Percentiles rank a stretch among this genome's conserved stretches.
These are phyloP conservation scores for Coniella vitis DNA, from an alignment of 2,329 filamentous ascomycete species.

Conservation along the genomic window DNA sequence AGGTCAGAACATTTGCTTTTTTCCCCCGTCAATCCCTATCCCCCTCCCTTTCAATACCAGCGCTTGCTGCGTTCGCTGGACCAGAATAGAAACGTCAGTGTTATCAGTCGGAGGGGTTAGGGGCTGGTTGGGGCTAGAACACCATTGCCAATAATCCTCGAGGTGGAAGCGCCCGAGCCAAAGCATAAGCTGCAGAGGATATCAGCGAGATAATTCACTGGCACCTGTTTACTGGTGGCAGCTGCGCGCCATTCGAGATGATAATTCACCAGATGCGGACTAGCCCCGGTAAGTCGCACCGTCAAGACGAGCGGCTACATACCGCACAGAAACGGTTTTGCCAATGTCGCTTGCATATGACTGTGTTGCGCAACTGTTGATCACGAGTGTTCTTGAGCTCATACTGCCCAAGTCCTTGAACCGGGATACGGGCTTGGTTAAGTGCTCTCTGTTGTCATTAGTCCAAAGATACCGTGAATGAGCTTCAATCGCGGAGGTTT, in stretches of 20 bases:
- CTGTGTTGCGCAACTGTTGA: background rate
- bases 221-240: constrained; percentile 6
- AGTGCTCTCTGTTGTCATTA: too few relatives aligned
- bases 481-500: too few relatives aligned
- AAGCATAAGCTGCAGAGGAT: background rate
- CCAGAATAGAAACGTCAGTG: too few relatives aligned
- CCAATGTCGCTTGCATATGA: background rate
- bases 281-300: constrained; percentile 15
- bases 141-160: background rate
- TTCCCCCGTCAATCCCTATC: too few relatives aligned
- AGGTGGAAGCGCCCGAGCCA: background rate
- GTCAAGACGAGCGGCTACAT: constrained; percentile 3
- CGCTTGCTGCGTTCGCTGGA: too few relatives aligned
- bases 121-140: too few relatives aligned
- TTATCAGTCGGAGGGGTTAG: too few relatives aligned
- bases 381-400: background rate
- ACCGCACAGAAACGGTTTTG: constrained; percentile 1
- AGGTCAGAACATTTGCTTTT: too few relatives aligned
- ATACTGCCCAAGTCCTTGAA: too few relatives aligned
- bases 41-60: too few relatives aligned
- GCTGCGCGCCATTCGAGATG: constrained; percentile 2
- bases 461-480: too few relatives aligned
- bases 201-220: constrained; percentile 6
- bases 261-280: constrained; percentile 3
- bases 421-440: too few relatives aligned